Evolutionary conservation across 2,329 filamentous ascomycete genomes (phyloP), one percentile per base, ranked within the genome.

Genomic region (Ascochyta pisi): DNA sequence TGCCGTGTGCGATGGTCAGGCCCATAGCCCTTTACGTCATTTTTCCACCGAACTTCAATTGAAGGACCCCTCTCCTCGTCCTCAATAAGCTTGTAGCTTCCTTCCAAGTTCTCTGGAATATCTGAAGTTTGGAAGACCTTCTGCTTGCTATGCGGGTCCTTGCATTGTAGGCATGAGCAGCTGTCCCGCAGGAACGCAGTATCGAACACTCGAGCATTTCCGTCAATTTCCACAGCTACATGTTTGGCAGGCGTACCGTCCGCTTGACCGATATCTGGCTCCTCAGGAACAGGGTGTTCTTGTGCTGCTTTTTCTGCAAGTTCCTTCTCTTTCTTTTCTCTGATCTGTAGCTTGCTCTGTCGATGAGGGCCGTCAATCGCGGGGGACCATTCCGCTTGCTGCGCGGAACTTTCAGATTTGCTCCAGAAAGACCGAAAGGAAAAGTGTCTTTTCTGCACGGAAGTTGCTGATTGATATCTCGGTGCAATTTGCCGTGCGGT

Each of bases 81-180:
- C 0, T 63, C 55, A 2, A 75, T 63, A 48, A 65, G 74, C 66
- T 29, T 73, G 58, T 31, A 81, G 57, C 23, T 73, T 56, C 33
- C 72, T 46, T 74, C 66, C 40, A 78, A 50, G 29, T 79, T 58
- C 8, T 63, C 27, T 0, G 87, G 84, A 38, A 92, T 87, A 47
- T 91, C 86, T 19, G 80, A 79, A 1, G 86, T 87, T 50, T 83
- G 82, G 73, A 90, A 90, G 34, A 79, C 78, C 74, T 88, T 89
- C 69, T 89, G 86, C 38, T 79, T 82, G 15, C 84, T 86, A 38
- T 83, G 82, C 3, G 81, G 77, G 67, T 88, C 82, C 29, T 86
- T 78, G 66, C 86, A 89, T 40, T 60, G 66, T n/a, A 77, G 62
- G 68, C 86, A 89, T 19, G 76, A 68, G 74, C 86, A 89, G 53